Base-by-base conservation (phyloP, 73 alveolate genomes). In the Symbiodinium natans region DNA sequence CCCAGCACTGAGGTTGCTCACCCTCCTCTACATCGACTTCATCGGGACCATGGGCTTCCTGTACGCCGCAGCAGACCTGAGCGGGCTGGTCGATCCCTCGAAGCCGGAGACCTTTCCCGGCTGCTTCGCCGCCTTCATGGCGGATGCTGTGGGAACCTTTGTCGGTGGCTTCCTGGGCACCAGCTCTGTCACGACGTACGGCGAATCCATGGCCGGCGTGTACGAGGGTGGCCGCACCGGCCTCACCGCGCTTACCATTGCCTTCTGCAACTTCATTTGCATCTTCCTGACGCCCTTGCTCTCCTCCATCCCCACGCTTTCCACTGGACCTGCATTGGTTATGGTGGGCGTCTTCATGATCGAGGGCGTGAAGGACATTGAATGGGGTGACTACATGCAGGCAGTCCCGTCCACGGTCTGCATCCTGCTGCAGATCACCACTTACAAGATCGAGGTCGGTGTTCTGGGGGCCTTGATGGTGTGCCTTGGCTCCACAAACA, bases 161-260 rank as follows among this genome's bases (percentile, higher is more conserved):
- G 83, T 73, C 39, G 83, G 83, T 73, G 83, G 83, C 19, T 73
- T 73, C 83, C 83, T 73, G 83, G 83, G 83, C 34, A 73, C 83
- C 34, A 73, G 83, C 83, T 73, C 83, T 23, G 83, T 73, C 3
- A 73, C 83, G 23, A 73, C 83, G 19, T 73, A 73, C 27, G 83
- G 83, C 83, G 83, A 73, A 33, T 73, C 83, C 83, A 73, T 73
- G 83, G 83, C 83, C 13, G 83, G 83, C 39, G 83, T 73, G 39
- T 73, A 73, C 27, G 83, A 73, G 83, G 83, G 83, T 73, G 83
- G 83, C 42, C 83, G 83, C 83, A 73, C 83, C 34, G 83, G 83
- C 17, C 34, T 73, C 1, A 33, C 39, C 27, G 83, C 83, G 83
- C 83, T 73, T 29, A 36, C 27, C 38, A 73, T 73, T 29, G 83